A percentile compares a stretch with the other conserved stretches of the same genome.
Evolutionary conservation across 148 eudicot species (phyloP).

Genomic region (Nepenthes mirabilis): DNA sequence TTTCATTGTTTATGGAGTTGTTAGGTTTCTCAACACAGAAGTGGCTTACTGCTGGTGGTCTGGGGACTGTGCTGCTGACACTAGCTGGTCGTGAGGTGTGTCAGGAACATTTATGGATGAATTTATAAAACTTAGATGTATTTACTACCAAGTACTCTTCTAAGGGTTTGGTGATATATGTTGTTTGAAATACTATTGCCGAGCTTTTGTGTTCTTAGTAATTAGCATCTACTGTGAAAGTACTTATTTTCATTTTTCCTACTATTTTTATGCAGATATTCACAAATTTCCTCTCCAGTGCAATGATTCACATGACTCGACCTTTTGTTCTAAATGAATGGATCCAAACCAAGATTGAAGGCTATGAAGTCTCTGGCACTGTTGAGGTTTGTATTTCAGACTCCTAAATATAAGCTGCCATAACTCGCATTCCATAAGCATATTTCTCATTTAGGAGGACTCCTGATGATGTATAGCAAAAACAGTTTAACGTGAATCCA

Average conservation of each 20-base stretch:
- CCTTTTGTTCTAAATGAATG: slow-evolving; percentile 81
- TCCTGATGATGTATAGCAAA: too few species aligned
- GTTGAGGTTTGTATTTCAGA: slow-evolving; percentile 64
- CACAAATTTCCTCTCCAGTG: slow-evolving; percentile 88
- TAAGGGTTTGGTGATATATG: too few species aligned
- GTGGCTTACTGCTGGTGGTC: slow-evolving; percentile 96
- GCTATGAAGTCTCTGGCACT: slow-evolving; percentile 90
- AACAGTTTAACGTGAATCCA: too few species aligned
- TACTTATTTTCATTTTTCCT: neutral
- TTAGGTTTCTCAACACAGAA: slow-evolving; percentile 89
- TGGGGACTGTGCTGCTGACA: slow-evolving; percentile 87
- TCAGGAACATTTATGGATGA: neutral
- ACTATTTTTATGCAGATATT: slow-evolving; percentile 41
- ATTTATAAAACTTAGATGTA: too few species aligned
- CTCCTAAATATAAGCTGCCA: neutral
- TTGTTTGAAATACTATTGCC: too few species aligned
- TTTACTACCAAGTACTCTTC: too few species aligned
- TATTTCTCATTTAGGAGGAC: too few species aligned
- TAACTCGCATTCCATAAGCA: too few species aligned
- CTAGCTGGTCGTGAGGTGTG: slow-evolving; percentile 97
- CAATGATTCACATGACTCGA: slow-evolving; percentile 88
- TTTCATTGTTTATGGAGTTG: slow-evolving; percentile 82
- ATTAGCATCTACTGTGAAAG: too few species aligned
- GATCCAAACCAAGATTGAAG: slow-evolving; percentile 89
- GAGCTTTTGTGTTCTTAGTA: too few species aligned